Conservation (phyloP, 345 rosid genomes). For the Rhizophora apiculata region DNA sequence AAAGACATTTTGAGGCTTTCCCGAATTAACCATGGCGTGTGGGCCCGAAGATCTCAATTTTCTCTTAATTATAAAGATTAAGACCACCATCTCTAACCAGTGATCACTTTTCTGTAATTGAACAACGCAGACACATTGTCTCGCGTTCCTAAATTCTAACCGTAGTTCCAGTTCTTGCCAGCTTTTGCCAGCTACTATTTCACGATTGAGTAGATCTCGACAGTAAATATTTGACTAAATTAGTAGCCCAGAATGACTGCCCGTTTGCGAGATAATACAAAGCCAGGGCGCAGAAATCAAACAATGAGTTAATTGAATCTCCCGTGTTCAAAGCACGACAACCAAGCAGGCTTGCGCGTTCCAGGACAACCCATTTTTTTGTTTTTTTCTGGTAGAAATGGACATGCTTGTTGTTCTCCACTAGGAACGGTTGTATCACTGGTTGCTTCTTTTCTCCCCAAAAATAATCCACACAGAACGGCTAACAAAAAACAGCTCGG, state of each 20-base stretch:
- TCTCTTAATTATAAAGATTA: too few species aligned
- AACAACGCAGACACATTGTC: not conserved
- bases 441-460: constrained; percentile 25
- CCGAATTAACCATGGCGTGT: too few species aligned
- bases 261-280: too few species aligned
- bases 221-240: not conserved
- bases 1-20: too few species aligned
- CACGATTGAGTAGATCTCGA: not conserved
- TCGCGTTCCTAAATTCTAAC: not conserved
- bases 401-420: constrained; percentile 33
- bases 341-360: constrained; percentile 11
- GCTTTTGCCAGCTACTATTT: not conserved
- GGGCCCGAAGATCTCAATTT: too few species aligned
- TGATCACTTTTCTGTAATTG: not conserved
- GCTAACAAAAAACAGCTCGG: constrained; percentile 1
- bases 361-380: constrained; percentile 4
- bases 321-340: constrained; percentile 19
- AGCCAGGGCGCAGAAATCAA: too few species aligned
- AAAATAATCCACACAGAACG: constrained; percentile 13
- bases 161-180: not conserved
- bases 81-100: not conserved
- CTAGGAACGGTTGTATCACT: constrained; percentile 8
- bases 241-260: not conserved
- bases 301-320: not conserved
- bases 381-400: not conserved